Evolutionary conservation across 2,329 filamentous ascomycete species (phyloP).

Genomic region (Aspergillus intermedius): DNA sequence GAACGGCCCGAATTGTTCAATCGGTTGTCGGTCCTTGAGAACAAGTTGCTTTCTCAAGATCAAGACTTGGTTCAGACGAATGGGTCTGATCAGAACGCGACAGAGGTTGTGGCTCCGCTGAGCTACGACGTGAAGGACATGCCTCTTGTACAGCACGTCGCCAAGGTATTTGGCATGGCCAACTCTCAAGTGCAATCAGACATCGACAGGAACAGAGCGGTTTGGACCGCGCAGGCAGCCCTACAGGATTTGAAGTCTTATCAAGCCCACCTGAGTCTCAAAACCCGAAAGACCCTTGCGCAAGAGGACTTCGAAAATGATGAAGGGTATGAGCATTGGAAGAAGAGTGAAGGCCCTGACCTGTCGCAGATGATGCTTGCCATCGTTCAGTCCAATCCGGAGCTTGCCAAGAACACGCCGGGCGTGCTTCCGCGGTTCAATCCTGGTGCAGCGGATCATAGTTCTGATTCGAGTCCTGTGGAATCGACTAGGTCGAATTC

Average conservation of each 20-base stretch:
- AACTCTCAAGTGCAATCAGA: slow-evolving; percentile 77
- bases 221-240: slow-evolving; percentile 89
- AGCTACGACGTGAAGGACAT: slow-evolving; percentile 96
- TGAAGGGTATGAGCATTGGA: slow-evolving; percentile 84
- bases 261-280: slow-evolving; percentile 77
- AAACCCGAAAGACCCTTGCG: slow-evolving; percentile 67
- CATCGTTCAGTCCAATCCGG: slow-evolving; percentile 77
- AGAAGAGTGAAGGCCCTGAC: slow-evolving; percentile 78
- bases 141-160: slow-evolving; percentile 83
- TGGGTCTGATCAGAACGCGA: slow-evolving; percentile 57
- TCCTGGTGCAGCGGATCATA: slow-evolving; percentile 31
- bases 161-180: slow-evolving; percentile 74
- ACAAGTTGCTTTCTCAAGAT: slow-evolving; percentile 87
- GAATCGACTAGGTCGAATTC: slow-evolving; percentile 44
- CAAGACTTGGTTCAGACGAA: slow-evolving; percentile 68
- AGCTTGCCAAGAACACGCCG: slow-evolving; percentile 70
- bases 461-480: slow-evolving; percentile 37
- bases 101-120: slow-evolving; percentile 76
- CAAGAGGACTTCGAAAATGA: slow-evolving; percentile 85
- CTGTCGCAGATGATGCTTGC: slow-evolving; percentile 90
- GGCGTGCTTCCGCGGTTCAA: slow-evolving; percentile 54
- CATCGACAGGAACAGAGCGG: slow-evolving; percentile 69
- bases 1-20: slow-evolving; percentile 78
- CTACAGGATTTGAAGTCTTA: slow-evolving; percentile 89
- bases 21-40: slow-evolving; percentile 75